phyloP scores from a whole-genome alignment of 1,284 basidiomycete genomes.

The Rhodotorula mucilaginosa region DNA sequence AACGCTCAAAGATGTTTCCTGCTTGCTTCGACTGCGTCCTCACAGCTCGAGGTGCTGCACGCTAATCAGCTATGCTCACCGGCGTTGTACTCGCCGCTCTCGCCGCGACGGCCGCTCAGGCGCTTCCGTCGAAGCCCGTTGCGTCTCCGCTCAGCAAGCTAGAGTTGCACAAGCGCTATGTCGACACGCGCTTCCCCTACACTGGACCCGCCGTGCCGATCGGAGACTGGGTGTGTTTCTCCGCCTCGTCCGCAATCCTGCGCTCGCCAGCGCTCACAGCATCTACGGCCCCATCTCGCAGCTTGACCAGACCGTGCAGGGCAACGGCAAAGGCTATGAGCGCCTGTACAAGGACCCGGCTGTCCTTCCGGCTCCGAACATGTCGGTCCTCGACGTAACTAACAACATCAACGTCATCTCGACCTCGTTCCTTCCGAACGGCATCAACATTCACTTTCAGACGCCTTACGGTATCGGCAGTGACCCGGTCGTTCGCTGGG shows the following conservation, averaged over 20 bases:
- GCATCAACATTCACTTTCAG: conserved; percentile 46
- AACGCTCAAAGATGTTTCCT: no score
- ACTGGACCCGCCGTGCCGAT: conserved; percentile 34
- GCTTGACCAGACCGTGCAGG: conserved; percentile 39
- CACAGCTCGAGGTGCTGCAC: no score
- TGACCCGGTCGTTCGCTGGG: conserved; percentile 39
- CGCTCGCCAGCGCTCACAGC: not conserved
- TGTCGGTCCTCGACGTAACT: conserved; percentile 26
- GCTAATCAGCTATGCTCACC: not conserved
- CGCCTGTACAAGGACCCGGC: conserved; percentile 41
- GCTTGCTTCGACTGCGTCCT: no score
- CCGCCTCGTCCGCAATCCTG: not conserved
- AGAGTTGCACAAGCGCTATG: conserved; percentile 4
- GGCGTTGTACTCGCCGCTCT: not conserved
- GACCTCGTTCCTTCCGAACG: conserved; percentile 39
- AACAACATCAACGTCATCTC: conserved; percentile 48
- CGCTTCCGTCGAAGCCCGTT: not conserved
- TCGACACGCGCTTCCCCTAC: conserved; percentile 6
- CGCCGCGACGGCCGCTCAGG: not conserved
- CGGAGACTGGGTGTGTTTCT: conserved; percentile 31
- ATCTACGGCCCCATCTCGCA: not conserved
- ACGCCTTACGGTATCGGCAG: conserved; percentile 44
- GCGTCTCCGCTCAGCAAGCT: conserved; percentile 3
- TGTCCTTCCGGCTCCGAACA: conserved; percentile 22
- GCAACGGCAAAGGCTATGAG: conserved; percentile 41